Conservation (phyloP, 148 eudicot species). For the Fagopyrum tataricum region DNA sequence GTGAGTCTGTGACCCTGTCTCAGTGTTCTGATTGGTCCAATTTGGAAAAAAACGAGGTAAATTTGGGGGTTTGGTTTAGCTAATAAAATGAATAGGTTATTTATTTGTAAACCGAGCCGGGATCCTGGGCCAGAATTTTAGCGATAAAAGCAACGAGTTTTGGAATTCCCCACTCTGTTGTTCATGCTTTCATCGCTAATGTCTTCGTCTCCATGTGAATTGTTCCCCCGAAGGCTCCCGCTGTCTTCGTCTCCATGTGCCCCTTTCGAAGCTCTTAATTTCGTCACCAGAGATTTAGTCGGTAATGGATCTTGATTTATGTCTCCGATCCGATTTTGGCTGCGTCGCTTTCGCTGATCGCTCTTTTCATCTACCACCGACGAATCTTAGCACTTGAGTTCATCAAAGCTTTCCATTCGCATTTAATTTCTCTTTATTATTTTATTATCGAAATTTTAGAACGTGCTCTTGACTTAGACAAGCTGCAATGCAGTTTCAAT, state of each 20-base stretch:
- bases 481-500: conserved; percentile 7
- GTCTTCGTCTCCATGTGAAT: neutral
- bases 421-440: neutral
- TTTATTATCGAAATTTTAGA: neutral
- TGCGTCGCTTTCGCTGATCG: conserved; percentile 38
- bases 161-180: too few species aligned
- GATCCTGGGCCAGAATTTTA: too few species aligned
- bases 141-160: too few species aligned
- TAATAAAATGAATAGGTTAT: too few species aligned
- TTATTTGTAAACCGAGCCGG: too few species aligned
- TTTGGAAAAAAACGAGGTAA: too few species aligned
- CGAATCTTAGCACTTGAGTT: conserved; percentile 9
- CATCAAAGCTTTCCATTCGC: neutral
- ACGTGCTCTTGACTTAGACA: neutral
- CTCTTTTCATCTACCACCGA: conserved; percentile 24
- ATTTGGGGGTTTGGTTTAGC: too few species aligned
- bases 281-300: neutral
- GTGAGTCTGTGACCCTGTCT: too few species aligned
- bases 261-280: neutral
- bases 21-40: too few species aligned
- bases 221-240: neutral
- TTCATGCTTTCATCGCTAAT: too few species aligned
- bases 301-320: conserved; percentile 19
- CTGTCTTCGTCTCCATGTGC: conserved; percentile 1
- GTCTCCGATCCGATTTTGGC: conserved; percentile 49